Base-by-base conservation (phyloP, 1,284 basidiomycete species). In the Leccinum griseonigrum region DNA sequence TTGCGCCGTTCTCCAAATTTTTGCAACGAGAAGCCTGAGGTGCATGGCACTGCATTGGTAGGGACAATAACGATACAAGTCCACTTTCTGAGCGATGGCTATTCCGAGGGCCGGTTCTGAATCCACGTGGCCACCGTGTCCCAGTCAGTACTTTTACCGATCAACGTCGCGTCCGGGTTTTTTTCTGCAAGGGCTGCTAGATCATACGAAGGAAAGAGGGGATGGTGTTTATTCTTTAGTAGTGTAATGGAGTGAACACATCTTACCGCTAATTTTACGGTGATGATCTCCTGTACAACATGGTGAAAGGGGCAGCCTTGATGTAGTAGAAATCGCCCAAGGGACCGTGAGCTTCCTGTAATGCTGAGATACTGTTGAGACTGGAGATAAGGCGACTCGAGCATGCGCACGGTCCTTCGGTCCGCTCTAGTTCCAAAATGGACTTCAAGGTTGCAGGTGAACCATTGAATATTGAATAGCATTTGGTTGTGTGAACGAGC, bases 181-280 rank as follows among this genome's bases (percentile, higher is more conserved):
- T 29, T 13, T 22, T 6, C 60, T 6, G 58, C 16, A 36, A 54
- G 10, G 7, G 13, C 14, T 38, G 4, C 4, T 4, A 8, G 58
- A 34, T 59, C n/a, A 16, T 57, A 29, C 62, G 11, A 64, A 31
- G n/a, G 34, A 51, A 2, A n/a, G 10, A 8, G n/a, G 55, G 29
- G 54, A 55, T 3, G 9, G 62, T 52, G 5, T 54, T 60, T 11
- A 46, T 57, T 28, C 38, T 67, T 29, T 55, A 64, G 13, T 28
- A 26, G 6, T 16, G 13, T 14, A 28, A 28, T 10, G 26, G 3
- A 51, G 50, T 16, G 14, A 10, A 26, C 22, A 18, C n/a, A 43
- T 18, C n/a, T 43, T 43, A 43, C n/a, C 40, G 40, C 40, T 11
- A 43, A 43, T 3, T 18, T 6, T 43, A 18, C 0, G n/a, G n/a